Conservation (phyloP, 2,329 filamentous ascomycete genomes). For the Byssoonygena ceratinophila region DNA sequence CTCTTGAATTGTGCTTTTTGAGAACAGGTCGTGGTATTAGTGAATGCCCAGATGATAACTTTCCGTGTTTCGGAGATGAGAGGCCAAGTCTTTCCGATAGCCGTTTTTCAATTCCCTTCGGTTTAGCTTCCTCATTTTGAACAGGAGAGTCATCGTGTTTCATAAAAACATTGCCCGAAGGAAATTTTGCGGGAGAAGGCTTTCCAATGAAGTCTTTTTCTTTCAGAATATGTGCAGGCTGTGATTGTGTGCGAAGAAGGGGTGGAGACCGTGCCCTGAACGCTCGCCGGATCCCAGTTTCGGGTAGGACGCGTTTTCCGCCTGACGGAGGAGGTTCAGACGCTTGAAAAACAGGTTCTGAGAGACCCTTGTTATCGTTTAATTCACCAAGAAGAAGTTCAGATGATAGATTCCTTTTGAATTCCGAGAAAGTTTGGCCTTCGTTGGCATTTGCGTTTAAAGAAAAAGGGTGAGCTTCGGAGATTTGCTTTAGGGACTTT, state of each 20-base stretch:
- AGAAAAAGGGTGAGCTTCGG: not conserved
- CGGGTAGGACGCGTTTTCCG: slow-evolving; percentile 30
- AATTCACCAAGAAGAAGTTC: not conserved
- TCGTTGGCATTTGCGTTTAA: not conserved
- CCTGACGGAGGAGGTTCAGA: slow-evolving; percentile 25
- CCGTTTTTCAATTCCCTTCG: slow-evolving; percentile 55
- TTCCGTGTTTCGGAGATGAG: slow-evolving; percentile 50
- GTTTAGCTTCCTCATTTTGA: slow-evolving; percentile 14
- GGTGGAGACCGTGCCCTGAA: slow-evolving; percentile 37
- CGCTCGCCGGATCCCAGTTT: slow-evolving; percentile 29
- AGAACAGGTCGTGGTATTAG: slow-evolving; percentile 81
- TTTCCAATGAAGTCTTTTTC: slow-evolving; percentile 12
- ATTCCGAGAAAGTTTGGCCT: not conserved
- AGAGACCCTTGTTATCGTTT: not conserved
- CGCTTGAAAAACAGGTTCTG: not conserved
- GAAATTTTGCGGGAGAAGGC: not conserved
- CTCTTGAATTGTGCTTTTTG: slow-evolving; percentile 58
- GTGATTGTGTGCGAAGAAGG: slow-evolving; percentile 42
- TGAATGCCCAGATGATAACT: slow-evolving; percentile 47
- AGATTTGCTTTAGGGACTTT: not conserved
- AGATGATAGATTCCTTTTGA: not conserved
- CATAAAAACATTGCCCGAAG: not conserved
- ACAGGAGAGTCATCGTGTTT: not conserved
- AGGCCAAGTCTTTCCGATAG: slow-evolving; percentile 63
- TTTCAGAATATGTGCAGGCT: slow-evolving; percentile 33